Evolutionary conservation across 1,284 basidiomycete species (phyloP).

Genomic region (Cystobasidiaceae sp.): DNA sequence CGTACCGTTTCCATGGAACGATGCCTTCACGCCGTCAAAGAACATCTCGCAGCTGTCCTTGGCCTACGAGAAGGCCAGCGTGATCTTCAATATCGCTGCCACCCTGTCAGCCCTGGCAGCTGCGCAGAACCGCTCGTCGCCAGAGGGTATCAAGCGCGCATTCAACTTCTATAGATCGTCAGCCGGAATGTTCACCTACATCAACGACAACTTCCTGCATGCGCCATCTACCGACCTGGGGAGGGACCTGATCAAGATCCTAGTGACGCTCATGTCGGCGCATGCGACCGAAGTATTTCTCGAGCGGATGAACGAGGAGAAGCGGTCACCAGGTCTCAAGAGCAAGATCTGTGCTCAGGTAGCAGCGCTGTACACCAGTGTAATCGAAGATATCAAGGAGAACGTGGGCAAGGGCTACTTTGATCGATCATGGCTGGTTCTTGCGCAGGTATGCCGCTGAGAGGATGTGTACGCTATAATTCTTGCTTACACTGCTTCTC

Average conservation of each 20-base stretch:
- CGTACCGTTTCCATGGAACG: conserved; percentile 90
- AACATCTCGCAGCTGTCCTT: conserved; percentile 90
- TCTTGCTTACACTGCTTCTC: not conserved
- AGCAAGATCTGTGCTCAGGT: conserved; percentile 81
- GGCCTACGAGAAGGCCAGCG: conserved; percentile 95
- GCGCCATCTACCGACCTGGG: conserved; percentile 96
- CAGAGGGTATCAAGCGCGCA: conserved; percentile 90
- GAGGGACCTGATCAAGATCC: conserved; percentile 87
- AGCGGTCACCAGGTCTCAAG: conserved; percentile 72
- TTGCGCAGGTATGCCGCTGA: conserved; percentile 79
- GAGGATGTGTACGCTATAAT: no score
- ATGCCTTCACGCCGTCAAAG: conserved; percentile 85
- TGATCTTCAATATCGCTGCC: conserved; percentile 93
- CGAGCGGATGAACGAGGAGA: conserved; percentile 88
- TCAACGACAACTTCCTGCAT: conserved; percentile 99
- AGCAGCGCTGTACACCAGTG: conserved; percentile 68
- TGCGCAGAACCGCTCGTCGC: conserved; percentile 72
- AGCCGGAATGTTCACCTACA: conserved; percentile 95
- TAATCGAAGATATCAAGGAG: conserved; percentile 87
- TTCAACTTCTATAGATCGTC: conserved; percentile 90
- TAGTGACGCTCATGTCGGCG: conserved; percentile 77
- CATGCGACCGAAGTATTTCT: conserved; percentile 96
- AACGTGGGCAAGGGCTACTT: conserved; percentile 93
- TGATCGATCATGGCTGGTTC: conserved; percentile 86
- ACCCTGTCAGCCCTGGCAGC: conserved; percentile 87